These are phyloP conservation scores for Candida nemodendra DNA, from an alignment of 805 yeast species.

Conservation along the genomic window DNA sequence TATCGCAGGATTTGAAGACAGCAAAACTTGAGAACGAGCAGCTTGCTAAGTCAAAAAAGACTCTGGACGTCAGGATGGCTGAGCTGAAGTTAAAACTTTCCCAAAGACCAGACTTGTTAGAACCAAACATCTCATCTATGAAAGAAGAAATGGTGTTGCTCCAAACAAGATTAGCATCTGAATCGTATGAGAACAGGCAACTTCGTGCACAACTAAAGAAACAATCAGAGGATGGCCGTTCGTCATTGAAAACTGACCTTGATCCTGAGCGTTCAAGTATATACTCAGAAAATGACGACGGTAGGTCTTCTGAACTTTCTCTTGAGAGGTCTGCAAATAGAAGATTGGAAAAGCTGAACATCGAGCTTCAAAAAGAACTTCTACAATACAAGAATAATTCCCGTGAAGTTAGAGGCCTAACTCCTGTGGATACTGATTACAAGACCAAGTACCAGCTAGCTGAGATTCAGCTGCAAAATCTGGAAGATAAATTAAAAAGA, in stretches of 20 bases:
- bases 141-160: constrained; percentile 57
- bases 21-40: constrained; percentile 36
- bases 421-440: constrained; percentile 36
- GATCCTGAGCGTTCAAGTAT: constrained; percentile 1
- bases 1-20: constrained; percentile 26
- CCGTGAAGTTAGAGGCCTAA: constrained; percentile 36
- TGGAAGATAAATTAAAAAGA: constrained; percentile 37
- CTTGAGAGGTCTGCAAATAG: constrained; percentile 31
- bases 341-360: constrained; percentile 32
- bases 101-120: constrained; percentile 21
- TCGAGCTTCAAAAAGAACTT: constrained; percentile 36
- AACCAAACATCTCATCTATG: constrained; percentile 27
- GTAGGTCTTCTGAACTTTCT: constrained; percentile 17
- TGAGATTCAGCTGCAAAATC: constrained; percentile 40
- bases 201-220: constrained; percentile 42
- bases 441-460: constrained; percentile 47
- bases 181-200: constrained; percentile 56
- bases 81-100: constrained; percentile 32
- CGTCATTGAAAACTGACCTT: constrained; percentile 1
- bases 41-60: constrained; percentile 29
- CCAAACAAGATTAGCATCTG: constrained; percentile 65
- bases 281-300: constrained; percentile 2
- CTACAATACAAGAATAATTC: constrained; percentile 29
- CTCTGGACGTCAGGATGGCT: constrained; percentile 32
- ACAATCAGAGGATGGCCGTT: constrained; percentile 19